A percentile compares a stretch with the other conserved stretches of the same genome.
Conservation (phyloP, 192 early-diverging fungal species). For the Phlyctochytrium planicorne region DNA sequence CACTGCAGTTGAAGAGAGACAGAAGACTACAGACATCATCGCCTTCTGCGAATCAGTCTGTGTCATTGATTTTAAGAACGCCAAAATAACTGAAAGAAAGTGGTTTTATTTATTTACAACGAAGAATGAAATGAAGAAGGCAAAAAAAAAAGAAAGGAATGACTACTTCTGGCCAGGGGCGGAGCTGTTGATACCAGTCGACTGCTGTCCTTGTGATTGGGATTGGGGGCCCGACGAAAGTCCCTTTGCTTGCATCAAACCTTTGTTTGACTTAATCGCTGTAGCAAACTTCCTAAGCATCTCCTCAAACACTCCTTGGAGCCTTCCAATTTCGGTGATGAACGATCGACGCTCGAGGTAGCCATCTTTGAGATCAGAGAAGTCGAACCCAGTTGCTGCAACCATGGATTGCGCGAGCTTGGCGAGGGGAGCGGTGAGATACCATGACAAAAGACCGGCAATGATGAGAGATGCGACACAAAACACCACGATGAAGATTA, state of each 20-base stretch:
- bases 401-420: not conserved
- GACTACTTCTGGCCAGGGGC: too few relatives aligned
- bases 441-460: not conserved
- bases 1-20: too few relatives aligned
- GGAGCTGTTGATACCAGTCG: too few relatives aligned
- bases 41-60: too few relatives aligned
- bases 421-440: not conserved
- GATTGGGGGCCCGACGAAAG: too few relatives aligned
- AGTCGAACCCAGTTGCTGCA: not conserved
- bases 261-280: constrained; percentile 1
- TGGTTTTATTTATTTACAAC: too few relatives aligned
- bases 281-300: not conserved
- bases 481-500: not conserved
- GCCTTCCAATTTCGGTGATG: constrained; percentile 4
- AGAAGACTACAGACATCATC: too few relatives aligned
- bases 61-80: too few relatives aligned
- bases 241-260: not conserved
- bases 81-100: too few relatives aligned
- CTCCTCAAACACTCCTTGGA: not conserved
- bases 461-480: not conserved
- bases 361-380: not conserved
- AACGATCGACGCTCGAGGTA: not conserved
- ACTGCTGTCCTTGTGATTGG: too few relatives aligned
- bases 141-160: too few relatives aligned
- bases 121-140: too few relatives aligned